Evolutionary conservation across 1,139 yeast species (phyloP).

Genomic region (Hansenula anomala): DNA sequence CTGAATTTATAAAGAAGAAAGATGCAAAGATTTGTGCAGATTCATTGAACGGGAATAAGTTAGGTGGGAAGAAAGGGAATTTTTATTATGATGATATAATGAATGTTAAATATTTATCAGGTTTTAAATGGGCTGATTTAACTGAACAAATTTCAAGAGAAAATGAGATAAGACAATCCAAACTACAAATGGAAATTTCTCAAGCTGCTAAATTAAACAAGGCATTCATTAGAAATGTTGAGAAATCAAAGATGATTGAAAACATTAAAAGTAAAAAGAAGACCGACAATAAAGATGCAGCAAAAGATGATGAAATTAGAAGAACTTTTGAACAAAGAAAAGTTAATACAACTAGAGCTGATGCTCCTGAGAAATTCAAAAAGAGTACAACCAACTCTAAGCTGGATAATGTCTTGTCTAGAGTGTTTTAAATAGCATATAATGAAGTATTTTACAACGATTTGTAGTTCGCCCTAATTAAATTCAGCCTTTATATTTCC

Average conservation of each 20-base stretch:
- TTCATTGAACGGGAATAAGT: slow-evolving; percentile 79
- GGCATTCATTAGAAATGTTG: slow-evolving; percentile 78
- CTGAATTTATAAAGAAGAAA: slow-evolving; percentile 76
- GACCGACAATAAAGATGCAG: slow-evolving; percentile 20
- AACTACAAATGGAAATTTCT: slow-evolving; percentile 79
- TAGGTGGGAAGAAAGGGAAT: slow-evolving; percentile 92
- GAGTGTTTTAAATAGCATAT: slow-evolving; percentile 11
- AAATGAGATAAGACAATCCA: slow-evolving; percentile 83
- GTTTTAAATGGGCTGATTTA: slow-evolving; percentile 92
- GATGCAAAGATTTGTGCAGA: slow-evolving; percentile 87
- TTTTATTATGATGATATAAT: slow-evolving; percentile 92
- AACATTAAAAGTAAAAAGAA: slow-evolving; percentile 53
- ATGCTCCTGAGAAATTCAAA: slow-evolving; percentile 48
- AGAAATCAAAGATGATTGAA: slow-evolving; percentile 74
- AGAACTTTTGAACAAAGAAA: slow-evolving; percentile 61
- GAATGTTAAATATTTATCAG: slow-evolving; percentile 82
- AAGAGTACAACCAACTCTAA: slow-evolving; percentile 22
- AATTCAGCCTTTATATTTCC: background rate
- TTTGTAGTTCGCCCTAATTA: background rate
- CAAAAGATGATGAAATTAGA: slow-evolving; percentile 33
- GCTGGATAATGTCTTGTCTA: slow-evolving; percentile 15
- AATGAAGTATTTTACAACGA: background rate
- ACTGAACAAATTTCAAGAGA: slow-evolving; percentile 93
- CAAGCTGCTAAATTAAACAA: slow-evolving; percentile 87
- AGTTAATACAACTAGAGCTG: slow-evolving; percentile 61